Evolutionary conservation across 768 basidiomycete species (phyloP), one percentile per base, ranked within the genome.

Genomic region (Nevesoporus exiguus): DNA sequence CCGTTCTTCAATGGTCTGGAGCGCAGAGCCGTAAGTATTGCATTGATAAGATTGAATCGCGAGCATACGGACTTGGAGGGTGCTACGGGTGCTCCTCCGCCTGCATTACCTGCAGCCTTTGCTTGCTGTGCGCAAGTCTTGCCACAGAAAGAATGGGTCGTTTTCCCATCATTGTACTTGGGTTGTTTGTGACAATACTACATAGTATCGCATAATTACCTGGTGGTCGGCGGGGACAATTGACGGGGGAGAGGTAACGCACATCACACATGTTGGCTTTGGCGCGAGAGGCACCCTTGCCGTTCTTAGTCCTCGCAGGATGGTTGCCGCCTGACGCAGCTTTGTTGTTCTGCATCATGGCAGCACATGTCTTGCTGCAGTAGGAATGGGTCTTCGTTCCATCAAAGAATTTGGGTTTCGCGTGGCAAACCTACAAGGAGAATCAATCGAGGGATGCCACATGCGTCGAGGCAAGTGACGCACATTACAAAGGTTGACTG

Each of bases 131-230:
- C 83, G 60, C 85, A 86, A 10, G 81, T 76, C 61, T 82, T 86
- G 62, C 83, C 71, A 61, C 85, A 86, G 64, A 77, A 87, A 14
- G 81, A 77, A 67, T 86, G 84, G 2, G 76, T 79, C 48, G 76
- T 77, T 9, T 74, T 77, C 15, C 81, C 80, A 60, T 86, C 84
- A 19, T 72, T 74, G 58, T 80, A 78, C 60, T 84, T 86, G 37
- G 84, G 83, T 37, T 81, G 77, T 55, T 74, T 74, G 54, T 79
- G 79, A 67, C 84, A 86, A 56, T 77, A 77, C 84, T 86, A 59
- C 15, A 40, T 24, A 19, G 40, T 21, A 43, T 61, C 45, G 33
- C 41, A 43, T 58, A 34, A 52, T 39, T 39, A 55, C 56, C 49
- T 46, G 19, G 8, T 21, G n/a, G 17, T 36, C 42, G 36, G 33